A percentile compares a stretch with the other conserved stretches of the same genome.
phyloP scores from a whole-genome alignment of 2,329 filamentous ascomycete genomes.

The Chaetomiaceae sp. region DNA sequence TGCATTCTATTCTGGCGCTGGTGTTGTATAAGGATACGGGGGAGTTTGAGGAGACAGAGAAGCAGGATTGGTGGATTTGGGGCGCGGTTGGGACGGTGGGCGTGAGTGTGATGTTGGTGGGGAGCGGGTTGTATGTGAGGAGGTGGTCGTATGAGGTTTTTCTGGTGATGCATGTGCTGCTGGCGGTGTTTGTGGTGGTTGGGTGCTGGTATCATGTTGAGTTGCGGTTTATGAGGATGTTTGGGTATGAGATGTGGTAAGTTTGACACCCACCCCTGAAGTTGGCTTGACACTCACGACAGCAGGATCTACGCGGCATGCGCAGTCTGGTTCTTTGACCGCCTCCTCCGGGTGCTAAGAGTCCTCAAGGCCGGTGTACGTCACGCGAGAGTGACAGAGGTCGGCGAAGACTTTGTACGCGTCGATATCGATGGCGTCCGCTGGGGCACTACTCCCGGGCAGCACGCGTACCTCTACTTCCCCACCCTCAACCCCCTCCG shows the following conservation, averaged over 20 bases:
- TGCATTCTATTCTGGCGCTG: conserved; percentile 45
- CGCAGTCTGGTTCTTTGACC: neutral
- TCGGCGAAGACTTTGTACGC: neutral
- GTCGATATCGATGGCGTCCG: neutral
- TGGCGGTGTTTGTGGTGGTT: conserved; percentile 39
- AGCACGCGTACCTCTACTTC: conserved; percentile 38
- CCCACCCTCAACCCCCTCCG: conserved; percentile 31
- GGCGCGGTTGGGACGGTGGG: conserved; percentile 39
- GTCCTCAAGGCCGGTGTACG: neutral
- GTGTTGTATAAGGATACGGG: conserved; percentile 9
- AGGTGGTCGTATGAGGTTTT: conserved; percentile 41
- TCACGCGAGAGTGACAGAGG: neutral
- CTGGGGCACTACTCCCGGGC: neutral
- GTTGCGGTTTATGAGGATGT: conserved; percentile 30
- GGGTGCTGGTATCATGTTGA: conserved; percentile 42
- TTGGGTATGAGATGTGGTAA: conserved; percentile 45
- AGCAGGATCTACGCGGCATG: neutral
- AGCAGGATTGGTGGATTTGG: conserved; percentile 40
- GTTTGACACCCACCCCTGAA: neutral
- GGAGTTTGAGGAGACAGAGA: conserved; percentile 30
- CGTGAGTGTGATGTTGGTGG: conserved; percentile 30
- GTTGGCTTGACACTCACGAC: conserved; percentile 29
- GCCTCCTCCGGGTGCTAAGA: neutral
- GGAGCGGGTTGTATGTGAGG: conserved; percentile 36
- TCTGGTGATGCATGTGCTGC: conserved; percentile 38